A percentile compares a stretch with the other conserved stretches of the same genome.
phyloP scores from a whole-genome alignment of 2,329 filamentous ascomycete species.

The Fusarium floridanum region DNA sequence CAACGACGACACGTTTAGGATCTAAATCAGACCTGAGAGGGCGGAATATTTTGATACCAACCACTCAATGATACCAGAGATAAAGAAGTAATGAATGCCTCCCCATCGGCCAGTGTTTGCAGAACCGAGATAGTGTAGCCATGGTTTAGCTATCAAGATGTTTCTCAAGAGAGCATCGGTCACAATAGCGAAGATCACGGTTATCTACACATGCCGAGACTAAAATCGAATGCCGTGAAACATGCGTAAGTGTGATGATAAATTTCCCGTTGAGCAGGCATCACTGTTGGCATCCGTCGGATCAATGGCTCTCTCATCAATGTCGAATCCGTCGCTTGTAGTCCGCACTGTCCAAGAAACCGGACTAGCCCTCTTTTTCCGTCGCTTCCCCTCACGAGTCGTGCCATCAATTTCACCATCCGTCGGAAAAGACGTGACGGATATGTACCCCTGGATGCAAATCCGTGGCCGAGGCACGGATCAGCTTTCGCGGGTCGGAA shows the following conservation, averaged over 20 bases:
- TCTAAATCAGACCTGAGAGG: neutral
- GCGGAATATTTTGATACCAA: neutral
- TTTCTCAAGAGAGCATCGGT: neutral
- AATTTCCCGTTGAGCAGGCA: neutral
- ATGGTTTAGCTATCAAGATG: neutral
- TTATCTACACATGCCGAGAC: neutral
- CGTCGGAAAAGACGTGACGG: constrained; percentile 23
- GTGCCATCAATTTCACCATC: neutral
- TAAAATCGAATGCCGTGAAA: neutral
- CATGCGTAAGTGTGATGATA: neutral
- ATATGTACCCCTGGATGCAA: neutral
- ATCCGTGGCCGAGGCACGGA: constrained; percentile 1
- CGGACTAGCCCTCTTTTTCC: neutral
- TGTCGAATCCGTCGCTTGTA: neutral
- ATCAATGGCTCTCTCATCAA: neutral
- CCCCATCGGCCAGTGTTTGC: neutral
- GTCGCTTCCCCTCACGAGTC: neutral
- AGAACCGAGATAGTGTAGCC: neutral
- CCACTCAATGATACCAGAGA: neutral
- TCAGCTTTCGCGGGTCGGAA: neutral
- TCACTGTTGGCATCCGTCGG: neutral
- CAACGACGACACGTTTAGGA: constrained; percentile 30
- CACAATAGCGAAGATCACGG: neutral
- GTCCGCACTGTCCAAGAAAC: neutral
- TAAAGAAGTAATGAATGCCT: neutral